Evolutionary conservation across 2,329 filamentous ascomycete genomes (phyloP), one percentile per base, ranked within the genome.

Genomic region (Huntiella moniliformis): DNA sequence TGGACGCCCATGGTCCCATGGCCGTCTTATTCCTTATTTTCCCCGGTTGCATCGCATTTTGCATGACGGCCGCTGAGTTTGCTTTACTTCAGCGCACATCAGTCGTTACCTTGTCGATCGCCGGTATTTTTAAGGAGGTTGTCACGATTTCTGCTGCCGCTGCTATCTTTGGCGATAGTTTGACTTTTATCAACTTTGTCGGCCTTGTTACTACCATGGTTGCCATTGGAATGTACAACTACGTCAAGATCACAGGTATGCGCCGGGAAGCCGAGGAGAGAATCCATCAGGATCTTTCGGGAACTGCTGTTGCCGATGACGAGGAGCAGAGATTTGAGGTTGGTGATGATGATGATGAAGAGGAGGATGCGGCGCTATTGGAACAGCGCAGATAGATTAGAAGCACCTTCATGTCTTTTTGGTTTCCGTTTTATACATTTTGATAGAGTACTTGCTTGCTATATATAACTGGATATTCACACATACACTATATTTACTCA

Each of bases 41-140:
- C 61, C 91, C 91, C 0, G 91, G 91, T 13, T 70, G 75, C 34
- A 79, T 98, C 44, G 91, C 91, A 2, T 98, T 98, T 60, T 73
- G 86, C 51, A 98, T 98, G 91, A 96, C 92, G 13, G 77, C 86
- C 0, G 87, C 84, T 45, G 91, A 98, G 62, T 98, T 96, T 59
- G 88, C 91, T 45, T 73, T 98, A 51, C 73, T 98, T 53, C 82
- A 95, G 66, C 83, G 91, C 41, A 96, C 88, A 1, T 92, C 83
- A 1, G 91, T 98, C 45, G 91, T 98, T 44, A 96, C 91, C 0
- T 71, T 98, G 39, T 92, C 82, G 44, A 95, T 98, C 54, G 93
- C 87, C 51, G 91, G 91, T 51, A 96, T 98, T 51, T 96, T 98
- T 70, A 98, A 98, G 61, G 91, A 98, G 64, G 91, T 96, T 36